These are phyloP conservation scores for Ceratocystis destructans DNA, from an alignment of 2,329 filamentous ascomycete genomes.

Conservation along the genomic window DNA sequence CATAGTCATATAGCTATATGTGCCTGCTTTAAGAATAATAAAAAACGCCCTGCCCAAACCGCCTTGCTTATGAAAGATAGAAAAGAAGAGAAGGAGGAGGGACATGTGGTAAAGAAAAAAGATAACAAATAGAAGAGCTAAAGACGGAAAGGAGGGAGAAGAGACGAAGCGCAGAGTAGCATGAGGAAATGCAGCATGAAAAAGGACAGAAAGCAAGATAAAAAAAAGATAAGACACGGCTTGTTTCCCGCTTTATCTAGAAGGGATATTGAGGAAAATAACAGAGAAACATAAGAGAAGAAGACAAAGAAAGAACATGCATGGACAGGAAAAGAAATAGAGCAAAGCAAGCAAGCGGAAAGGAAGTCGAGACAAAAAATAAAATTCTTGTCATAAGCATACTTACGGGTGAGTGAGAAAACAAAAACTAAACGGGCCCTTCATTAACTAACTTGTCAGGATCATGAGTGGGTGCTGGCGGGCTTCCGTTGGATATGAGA, in stretches of 20 bases:
- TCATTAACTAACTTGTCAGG: not conserved
- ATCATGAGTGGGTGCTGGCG: not conserved
- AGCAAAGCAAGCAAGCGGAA: not conserved
- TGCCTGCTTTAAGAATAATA: not conserved
- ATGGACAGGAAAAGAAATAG: not conserved
- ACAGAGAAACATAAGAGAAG: conserved; percentile 2
- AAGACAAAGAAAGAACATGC: conserved; percentile 1
- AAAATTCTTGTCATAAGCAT: not conserved
- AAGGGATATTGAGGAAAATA: conserved; percentile 3
- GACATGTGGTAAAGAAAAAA: not conserved
- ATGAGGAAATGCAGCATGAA: not conserved
- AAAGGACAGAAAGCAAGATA: not conserved
- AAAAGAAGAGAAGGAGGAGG: not conserved
- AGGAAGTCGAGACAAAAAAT: conserved; percentile 1
- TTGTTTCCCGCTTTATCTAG: not conserved
- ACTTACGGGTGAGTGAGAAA: conserved; percentile 1
- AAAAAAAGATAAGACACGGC: not conserved
- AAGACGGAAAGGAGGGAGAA: not conserved
- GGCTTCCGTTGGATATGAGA: not conserved
- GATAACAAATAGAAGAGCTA: not conserved
- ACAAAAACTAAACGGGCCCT: not conserved
- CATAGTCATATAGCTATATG: not conserved
- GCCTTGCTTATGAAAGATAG: conserved; percentile 6
- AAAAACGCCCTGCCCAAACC: conserved; percentile 7
- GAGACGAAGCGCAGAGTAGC: not conserved